Evolutionary conservation across 495 filamentous ascomycete species (phyloP).

Genomic region (Pseudevernia furfuracea): DNA sequence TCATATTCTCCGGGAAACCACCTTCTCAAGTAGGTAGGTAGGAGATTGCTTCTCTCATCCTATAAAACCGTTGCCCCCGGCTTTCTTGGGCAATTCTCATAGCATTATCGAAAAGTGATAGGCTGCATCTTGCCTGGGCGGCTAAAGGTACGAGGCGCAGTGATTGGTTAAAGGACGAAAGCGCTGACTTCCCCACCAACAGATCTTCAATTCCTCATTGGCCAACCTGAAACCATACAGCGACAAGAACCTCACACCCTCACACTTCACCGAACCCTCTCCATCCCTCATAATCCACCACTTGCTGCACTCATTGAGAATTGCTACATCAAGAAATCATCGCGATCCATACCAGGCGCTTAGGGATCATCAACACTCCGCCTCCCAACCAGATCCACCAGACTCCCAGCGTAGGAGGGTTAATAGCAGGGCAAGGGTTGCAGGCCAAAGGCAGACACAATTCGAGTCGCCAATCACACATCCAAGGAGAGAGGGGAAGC

Average conservation of each 20-base stretch:
- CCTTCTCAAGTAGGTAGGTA: not conserved
- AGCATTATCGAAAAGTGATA: slow-evolving; percentile 5
- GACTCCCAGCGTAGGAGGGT: not conserved
- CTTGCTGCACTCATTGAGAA: not conserved
- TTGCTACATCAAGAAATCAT: not conserved
- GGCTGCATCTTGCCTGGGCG: slow-evolving; percentile 16
- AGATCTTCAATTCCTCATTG: slow-evolving; percentile 18
- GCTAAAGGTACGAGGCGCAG: slow-evolving; percentile 7
- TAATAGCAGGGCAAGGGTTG: slow-evolving; percentile 4
- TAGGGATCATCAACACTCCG: not conserved
- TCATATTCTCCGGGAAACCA: not conserved
- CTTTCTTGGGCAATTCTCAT: not conserved
- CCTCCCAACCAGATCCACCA: not conserved
- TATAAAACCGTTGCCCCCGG: not conserved
- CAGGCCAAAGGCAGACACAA: slow-evolving; percentile 6
- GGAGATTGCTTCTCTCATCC: not conserved
- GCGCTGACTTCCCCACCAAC: slow-evolving; percentile 22
- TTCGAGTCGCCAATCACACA: slow-evolving; percentile 17
- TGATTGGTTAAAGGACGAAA: slow-evolving; percentile 11
- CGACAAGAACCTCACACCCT: not conserved
- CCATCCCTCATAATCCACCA: slow-evolving; percentile 11
- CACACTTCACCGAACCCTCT: slow-evolving; percentile 3
- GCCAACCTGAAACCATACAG: slow-evolving; percentile 9
- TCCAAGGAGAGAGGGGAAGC: slow-evolving; percentile 12
- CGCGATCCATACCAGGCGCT: slow-evolving; percentile 4